Conservation (phyloP, 352 stramenopile species). For the Phytophthora citrophthora region DNA sequence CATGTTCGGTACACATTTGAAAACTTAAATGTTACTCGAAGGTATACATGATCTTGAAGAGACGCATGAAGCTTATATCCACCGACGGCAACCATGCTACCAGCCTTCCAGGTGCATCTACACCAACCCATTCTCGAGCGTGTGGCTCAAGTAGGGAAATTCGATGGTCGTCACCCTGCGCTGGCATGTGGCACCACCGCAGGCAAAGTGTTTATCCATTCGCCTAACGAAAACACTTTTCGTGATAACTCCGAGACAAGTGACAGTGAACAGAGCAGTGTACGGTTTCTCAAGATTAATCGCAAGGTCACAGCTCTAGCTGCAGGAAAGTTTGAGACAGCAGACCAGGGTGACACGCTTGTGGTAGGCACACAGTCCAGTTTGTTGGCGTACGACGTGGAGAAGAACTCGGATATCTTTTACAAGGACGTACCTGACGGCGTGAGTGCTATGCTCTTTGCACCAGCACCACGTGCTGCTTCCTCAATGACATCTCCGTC, state of each 20-base stretch:
- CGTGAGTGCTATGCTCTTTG: conserved; percentile 86
- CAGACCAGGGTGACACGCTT: conserved; percentile 77
- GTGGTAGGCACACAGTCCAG: conserved; percentile 91
- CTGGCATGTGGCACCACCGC: conserved; percentile 87
- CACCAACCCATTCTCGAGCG: conserved; percentile 82
- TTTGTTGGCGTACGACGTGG: conserved; percentile 92
- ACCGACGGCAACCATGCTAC: conserved; percentile 52
- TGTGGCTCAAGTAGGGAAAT: conserved; percentile 77
- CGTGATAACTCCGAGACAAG: conserved; percentile 42
- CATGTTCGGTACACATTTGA: background rate
- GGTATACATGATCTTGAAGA: conserved; percentile 33
- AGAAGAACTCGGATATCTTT: conserved; percentile 95
- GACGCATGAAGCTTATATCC: conserved; percentile 14
- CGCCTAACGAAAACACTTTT: conserved; percentile 78
- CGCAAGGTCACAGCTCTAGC: conserved; percentile 83
- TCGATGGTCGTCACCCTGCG: conserved; percentile 80
- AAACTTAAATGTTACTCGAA: conserved; percentile 24
- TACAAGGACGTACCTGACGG: conserved; percentile 91
- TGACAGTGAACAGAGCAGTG: conserved; percentile 46
- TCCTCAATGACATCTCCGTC: conserved; percentile 37
- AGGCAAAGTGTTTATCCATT: conserved; percentile 93
- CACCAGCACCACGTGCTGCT: conserved; percentile 38
- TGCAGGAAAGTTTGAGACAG: conserved; percentile 69
- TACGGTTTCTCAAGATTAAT: conserved; percentile 94
- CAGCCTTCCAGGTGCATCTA: conserved; percentile 83